phyloP scores from a whole-genome alignment of 1,139 yeast species.

The Protomyces pachydermus region DNA sequence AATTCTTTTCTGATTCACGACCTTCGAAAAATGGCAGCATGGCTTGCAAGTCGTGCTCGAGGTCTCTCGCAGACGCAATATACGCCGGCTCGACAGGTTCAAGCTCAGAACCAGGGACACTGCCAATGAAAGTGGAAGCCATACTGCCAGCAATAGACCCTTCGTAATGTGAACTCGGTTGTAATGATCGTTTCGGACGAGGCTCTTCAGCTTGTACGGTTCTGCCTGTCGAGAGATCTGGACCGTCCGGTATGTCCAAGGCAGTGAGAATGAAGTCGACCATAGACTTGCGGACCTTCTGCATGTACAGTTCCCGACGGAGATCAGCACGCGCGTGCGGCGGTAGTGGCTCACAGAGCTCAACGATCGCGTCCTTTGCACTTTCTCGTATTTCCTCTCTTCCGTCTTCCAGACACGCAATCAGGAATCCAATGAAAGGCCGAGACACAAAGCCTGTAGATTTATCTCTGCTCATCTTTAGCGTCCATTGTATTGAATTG shows the following conservation, averaged over 20 bases:
- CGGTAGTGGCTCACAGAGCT: slow-evolving; percentile 44
- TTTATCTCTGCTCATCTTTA: slow-evolving; percentile 34
- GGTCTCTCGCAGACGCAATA: slow-evolving; percentile 39
- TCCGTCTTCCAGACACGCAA: slow-evolving; percentile 42
- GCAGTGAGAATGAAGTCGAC: slow-evolving; percentile 22
- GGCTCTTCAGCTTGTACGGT: slow-evolving; percentile 11
- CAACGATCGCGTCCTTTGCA: slow-evolving; percentile 41
- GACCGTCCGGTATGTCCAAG: slow-evolving; percentile 26
- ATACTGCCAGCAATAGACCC: slow-evolving; percentile 19
- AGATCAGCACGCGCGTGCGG: slow-evolving; percentile 49
- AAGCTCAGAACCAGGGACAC: slow-evolving; percentile 36
- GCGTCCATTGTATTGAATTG: slow-evolving; percentile 45
- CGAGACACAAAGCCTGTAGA: slow-evolving; percentile 45
- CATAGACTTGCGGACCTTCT: slow-evolving; percentile 40
- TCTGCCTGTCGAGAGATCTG: slow-evolving; percentile 5
- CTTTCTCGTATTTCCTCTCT: slow-evolving; percentile 39
- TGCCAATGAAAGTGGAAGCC: slow-evolving; percentile 27
- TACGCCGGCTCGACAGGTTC: slow-evolving; percentile 36
- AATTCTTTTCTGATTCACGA: slow-evolving; percentile 83
- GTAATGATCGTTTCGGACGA: slow-evolving; percentile 22
- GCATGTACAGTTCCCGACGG: slow-evolving; percentile 46
- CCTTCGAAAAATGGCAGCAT: slow-evolving; percentile 52
- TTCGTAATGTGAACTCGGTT: slow-evolving; percentile 26
- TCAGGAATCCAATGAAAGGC: slow-evolving; percentile 44
- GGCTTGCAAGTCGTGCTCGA: slow-evolving; percentile 42